Base-by-base conservation (phyloP, 2,329 filamentous ascomycete genomes). In the Mycosphaerella sp. region DNA sequence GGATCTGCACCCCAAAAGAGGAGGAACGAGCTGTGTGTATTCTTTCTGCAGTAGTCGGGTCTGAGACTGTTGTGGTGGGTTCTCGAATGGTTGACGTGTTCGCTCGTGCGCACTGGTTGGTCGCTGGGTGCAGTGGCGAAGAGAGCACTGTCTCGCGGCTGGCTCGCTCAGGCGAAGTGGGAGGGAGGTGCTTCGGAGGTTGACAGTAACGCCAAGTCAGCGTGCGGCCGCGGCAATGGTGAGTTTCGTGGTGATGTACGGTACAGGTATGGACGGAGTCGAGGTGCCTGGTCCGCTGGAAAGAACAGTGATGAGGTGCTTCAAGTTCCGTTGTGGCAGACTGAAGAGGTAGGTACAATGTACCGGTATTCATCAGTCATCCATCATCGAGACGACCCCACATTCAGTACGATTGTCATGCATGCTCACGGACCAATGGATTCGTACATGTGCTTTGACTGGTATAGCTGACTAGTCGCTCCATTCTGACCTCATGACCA, bases 1-100 rank as follows among this genome's bases (percentile, higher is more conserved):
- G 69, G 68, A 72, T 50, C 41, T 40, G 34, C 46, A 49, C 49
- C 50, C 54, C 54, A 54, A 35, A 42, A 25, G 41, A 39, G 14
- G 18, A 43, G 18, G 46, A 25, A 16, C 36, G 21, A 16, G 37
- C 12, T 10, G 25, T 32, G 13, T 9, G 2, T 16, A 30, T 16
- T 34, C 25, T 34, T 34, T 25, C 18, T 21, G 6, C 13, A 5
- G 17, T 17, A 25, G 39, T 34, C 30, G 8, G 12, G 8, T 41
- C 16, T 25, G 16, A 13, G 16, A n/a, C 21, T 21, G 10, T 27
- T 8, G 14, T 17, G 16, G 17, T 21, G 39, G 8, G 12, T 6
- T 14, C 34, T 36, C 12, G 34, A 14, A 16, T 16, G 12, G 39
- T 21, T 12, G 16, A 21, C 16, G 16, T 34, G 45, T 36, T 48